Evolutionary conservation across 805 yeast species (phyloP), one percentile per base, ranked within the genome.

Genomic region (Hanseniaspora vineae): DNA sequence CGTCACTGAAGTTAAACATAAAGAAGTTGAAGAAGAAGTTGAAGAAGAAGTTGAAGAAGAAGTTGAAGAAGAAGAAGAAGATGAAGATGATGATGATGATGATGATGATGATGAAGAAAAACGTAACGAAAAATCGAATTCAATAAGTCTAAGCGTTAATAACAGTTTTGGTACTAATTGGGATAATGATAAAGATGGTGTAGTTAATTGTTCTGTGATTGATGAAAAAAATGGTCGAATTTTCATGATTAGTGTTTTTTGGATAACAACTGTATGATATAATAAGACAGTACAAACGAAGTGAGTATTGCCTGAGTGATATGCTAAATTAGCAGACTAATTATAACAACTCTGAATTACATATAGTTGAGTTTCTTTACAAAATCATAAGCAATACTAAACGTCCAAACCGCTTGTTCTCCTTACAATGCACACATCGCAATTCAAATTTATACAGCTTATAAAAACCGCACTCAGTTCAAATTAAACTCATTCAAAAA

Each of bases 101-200:
- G 52, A 35, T 23, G 39, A 54, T n/a, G n/a, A n/a, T n/a, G n/a
- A n/a, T n/a, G n/a, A n/a, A n/a, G n/a, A n/a, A n/a, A n/a, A n/a
- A n/a, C n/a, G n/a, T n/a, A n/a, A n/a, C n/a, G n/a, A n/a, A n/a
- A n/a, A n/a, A n/a, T n/a, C n/a, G n/a, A n/a, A n/a, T n/a, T n/a
- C n/a, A n/a, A n/a, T n/a, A n/a, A n/a, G n/a, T 42, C 44, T 58
- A 9, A 44, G 46, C 10, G 47, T 71, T 17, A 52, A 61, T 2
- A 63, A 71, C 10, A 60, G 67, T 5, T 65, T 76, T 44, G 81
- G 80, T 11, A 72, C 80, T 0, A 63, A 71, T 4, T 80, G 84
- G 84, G 78, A 78, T 51, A 56, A 65, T 9, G 61, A 64, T 12
- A 76, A 67, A 43, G 87, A 80, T 58, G 85, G 84, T 2, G 62